A percentile compares a stretch with the other conserved stretches of the same genome.
These are phyloP conservation scores for Cenchrus fungigraminus DNA, from an alignment of 176 grass and related monocot genomes.

Conservation along the genomic window DNA sequence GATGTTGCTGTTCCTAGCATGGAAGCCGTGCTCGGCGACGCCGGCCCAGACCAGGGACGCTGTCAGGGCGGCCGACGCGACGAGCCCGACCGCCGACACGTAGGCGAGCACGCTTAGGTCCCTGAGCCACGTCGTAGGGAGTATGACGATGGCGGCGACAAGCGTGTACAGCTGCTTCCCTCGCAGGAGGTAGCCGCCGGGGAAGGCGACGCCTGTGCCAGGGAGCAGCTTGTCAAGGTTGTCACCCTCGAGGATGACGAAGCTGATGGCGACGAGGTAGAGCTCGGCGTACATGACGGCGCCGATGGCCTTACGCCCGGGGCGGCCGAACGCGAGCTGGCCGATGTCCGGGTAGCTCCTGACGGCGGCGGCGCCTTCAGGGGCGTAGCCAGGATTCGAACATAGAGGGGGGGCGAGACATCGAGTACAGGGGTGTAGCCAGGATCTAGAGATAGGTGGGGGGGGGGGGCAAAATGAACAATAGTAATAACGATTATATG, in stretches of 20 bases:
- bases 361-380: not conserved
- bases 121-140: constrained; percentile 62
- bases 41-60: constrained; percentile 61
- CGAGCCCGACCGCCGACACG: constrained; percentile 57
- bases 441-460: no score
- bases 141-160: constrained; percentile 39
- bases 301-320: constrained; percentile 48
- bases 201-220: not conserved
- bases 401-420: no score
- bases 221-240: constrained; percentile 61
- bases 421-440: no score
- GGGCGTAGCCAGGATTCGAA: no score
- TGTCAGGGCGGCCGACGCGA: constrained; percentile 57
- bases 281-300: constrained; percentile 60
- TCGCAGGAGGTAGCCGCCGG: constrained; percentile 34
- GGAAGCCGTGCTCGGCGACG: constrained; percentile 50
- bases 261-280: constrained; percentile 54
- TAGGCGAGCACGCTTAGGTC: constrained; percentile 58
- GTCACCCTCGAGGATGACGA: constrained; percentile 57
- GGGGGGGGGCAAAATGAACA: no score
- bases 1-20: not conserved
- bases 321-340: constrained; percentile 47
- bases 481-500: no score
- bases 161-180: constrained; percentile 57
- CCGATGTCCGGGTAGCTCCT: constrained; percentile 66